These are phyloP conservation scores for Arthrobotrys conoides DNA, from an alignment of 2,329 filamentous ascomycete genomes.

Conservation along the genomic window DNA sequence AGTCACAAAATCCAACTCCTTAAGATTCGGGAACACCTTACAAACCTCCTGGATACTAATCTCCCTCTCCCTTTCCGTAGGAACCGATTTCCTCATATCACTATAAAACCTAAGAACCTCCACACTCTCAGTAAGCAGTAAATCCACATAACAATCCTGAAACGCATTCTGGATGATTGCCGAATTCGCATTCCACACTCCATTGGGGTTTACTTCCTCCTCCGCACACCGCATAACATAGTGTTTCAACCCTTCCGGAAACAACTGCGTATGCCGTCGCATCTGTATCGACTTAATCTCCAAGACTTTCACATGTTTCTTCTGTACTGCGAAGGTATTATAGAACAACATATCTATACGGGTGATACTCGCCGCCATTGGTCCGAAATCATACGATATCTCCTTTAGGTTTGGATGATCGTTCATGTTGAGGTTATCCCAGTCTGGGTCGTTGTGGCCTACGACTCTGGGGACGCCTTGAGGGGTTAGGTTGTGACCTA, in stretches of 20 bases:
- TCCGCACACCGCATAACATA: slow-evolving; percentile 14
- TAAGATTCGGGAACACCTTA: slow-evolving; percentile 18
- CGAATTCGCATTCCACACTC: background rate
- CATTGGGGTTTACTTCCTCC: slow-evolving; percentile 2
- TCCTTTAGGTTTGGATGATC: slow-evolving; percentile 13
- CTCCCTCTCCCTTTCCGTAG: slow-evolving; percentile 10
- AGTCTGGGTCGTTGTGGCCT: slow-evolving; percentile 1
- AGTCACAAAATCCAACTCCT: slow-evolving; percentile 36
- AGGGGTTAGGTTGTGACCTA: background rate
- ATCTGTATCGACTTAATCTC: slow-evolving; percentile 7
- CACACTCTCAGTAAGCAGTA: background rate
- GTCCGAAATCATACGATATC: slow-evolving; percentile 19
- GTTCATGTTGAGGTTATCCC: background rate
- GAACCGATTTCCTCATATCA: background rate
- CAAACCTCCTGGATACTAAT: slow-evolving; percentile 28
- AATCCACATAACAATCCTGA: background rate
- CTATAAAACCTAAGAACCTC: slow-evolving; percentile 38
- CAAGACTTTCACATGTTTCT: slow-evolving; percentile 5
- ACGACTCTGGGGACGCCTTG: background rate
- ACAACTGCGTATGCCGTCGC: background rate
- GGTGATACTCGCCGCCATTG: slow-evolving; percentile 2
- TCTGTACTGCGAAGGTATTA: background rate
- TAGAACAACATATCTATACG: slow-evolving; percentile 17
- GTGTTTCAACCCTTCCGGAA: slow-evolving; percentile 7
- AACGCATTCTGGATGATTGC: background rate